Percentiles rank a stretch among this genome's conserved stretches.
phyloP scores from a whole-genome alignment of 2,329 filamentous ascomycete species.

The Scytalidium lignicola region DNA sequence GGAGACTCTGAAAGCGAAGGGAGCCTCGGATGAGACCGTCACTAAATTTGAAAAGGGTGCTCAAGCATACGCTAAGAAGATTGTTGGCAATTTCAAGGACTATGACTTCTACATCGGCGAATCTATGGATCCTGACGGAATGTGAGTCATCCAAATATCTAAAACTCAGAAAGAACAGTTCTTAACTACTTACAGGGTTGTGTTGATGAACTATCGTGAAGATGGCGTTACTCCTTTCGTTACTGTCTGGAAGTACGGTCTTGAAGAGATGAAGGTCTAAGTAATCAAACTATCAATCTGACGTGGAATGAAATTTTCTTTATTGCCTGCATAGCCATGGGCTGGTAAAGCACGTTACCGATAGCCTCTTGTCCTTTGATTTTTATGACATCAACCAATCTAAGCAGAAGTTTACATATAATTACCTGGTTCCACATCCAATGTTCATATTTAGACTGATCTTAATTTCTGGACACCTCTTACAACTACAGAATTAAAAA shows the following conservation, averaged over 20 bases:
- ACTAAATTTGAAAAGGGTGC: slow-evolving; percentile 77
- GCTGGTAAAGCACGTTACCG: neutral
- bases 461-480: neutral
- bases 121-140: slow-evolving; percentile 88
- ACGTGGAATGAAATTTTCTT: neutral
- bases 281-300: neutral
- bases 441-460: neutral
- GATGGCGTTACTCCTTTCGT: slow-evolving; percentile 89
- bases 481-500: neutral
- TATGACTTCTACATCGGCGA: slow-evolving; percentile 92
- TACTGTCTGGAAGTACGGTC: slow-evolving; percentile 91
- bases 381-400: neutral
- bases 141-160: slow-evolving; percentile 53
- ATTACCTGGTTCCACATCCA: neutral
- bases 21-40: slow-evolving; percentile 60
- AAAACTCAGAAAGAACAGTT: neutral
- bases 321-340: neutral
- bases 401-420: neutral
- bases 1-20: slow-evolving; percentile 57
- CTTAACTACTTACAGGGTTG: slow-evolving; percentile 51
- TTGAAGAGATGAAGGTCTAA: slow-evolving; percentile 90
- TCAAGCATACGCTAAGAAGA: slow-evolving; percentile 67
- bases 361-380: neutral
- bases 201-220: slow-evolving; percentile 96
- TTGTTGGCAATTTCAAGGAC: slow-evolving; percentile 86